Base-by-base conservation (phyloP, 768 basidiomycete species). In the Ramaria rubella region DNA sequence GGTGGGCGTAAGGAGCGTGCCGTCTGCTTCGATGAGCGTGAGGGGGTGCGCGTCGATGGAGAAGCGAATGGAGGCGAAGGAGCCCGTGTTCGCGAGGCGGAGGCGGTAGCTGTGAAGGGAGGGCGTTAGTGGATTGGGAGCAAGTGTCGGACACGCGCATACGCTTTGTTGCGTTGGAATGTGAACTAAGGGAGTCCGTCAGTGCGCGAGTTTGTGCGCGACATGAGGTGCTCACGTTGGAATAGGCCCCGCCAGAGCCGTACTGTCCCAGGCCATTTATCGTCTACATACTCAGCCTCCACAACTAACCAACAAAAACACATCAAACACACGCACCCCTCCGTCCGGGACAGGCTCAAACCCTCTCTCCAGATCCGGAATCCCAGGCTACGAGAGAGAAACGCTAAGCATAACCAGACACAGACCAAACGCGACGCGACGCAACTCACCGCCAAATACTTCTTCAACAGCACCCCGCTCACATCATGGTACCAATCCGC, bases 1-100 rank as follows among this genome's bases (percentile, higher is more conserved):
- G 42, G 68, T 69, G 1, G 77, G 75, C 21, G 64, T 58, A 43
- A 81, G 66, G 26, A 68, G 66, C 3, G 70, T 77, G 26, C 78
- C 79, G 46, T 81, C 80, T 3, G 73, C 76, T 55, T 79, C 78
- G 53, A 80, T 67, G 48, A 81, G 70, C 5, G 72, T 71, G 29
- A 81, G 72, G 1, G 69, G 64, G 58, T 81, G 80, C 9, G 58
- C 59, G 54, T 81, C 80, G 43, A 81, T 66, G 12, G 73, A 73
- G 65, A 79, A 76, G 33, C 70, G 63, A 43, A 77, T 69, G 30
- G 73, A 67, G 6, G 76, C 75, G 63, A 81, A 77, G 4, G 77
- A 70, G 30, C 75, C 79, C 36, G 75, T 65, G 68, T 81, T 75
- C 57, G 77, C 66, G 36, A 81, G 59, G 44, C 79, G 77, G 23